Evolutionary conservation across 2,329 filamentous ascomycete genomes (phyloP).

Genomic region (Penicillium griseofulvum): DNA sequence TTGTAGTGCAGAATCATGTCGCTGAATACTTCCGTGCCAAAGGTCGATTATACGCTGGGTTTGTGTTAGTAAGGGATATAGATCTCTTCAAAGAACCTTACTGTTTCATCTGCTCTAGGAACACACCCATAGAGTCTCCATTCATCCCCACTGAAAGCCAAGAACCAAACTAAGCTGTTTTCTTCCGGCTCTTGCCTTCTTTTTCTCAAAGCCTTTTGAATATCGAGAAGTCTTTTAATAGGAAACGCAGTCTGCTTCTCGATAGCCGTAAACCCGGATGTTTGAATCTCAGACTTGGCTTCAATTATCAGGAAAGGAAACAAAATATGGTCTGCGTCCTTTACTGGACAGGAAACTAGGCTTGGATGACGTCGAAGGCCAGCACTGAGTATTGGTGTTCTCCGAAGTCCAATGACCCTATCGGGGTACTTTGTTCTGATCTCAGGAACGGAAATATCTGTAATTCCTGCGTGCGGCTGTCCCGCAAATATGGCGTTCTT

Average conservation of each 20-base stretch:
- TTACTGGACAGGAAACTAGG: neutral
- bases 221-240: neutral
- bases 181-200: neutral
- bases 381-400: neutral
- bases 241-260: slow-evolving; percentile 1
- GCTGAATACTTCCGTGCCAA: neutral
- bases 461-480: neutral
- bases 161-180: neutral
- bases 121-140: slow-evolving; percentile 1
- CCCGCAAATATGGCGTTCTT: neutral
- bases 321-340: neutral
- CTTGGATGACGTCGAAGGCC: neutral
- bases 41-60: neutral
- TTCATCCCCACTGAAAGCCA: slow-evolving; percentile 2
- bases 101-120: neutral
- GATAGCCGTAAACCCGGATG: neutral
- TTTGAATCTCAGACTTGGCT: neutral
- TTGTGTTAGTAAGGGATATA: neutral
- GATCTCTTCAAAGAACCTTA: neutral
- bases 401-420: neutral
- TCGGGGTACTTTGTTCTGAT: neutral
- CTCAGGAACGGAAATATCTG: neutral
- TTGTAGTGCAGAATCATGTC: neutral
- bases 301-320: slow-evolving; percentile 1
- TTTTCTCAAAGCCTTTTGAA: neutral